Evolutionary conservation across 164 flowering plant species (phyloP).

Genomic region (Kingdonia uniflora): DNA sequence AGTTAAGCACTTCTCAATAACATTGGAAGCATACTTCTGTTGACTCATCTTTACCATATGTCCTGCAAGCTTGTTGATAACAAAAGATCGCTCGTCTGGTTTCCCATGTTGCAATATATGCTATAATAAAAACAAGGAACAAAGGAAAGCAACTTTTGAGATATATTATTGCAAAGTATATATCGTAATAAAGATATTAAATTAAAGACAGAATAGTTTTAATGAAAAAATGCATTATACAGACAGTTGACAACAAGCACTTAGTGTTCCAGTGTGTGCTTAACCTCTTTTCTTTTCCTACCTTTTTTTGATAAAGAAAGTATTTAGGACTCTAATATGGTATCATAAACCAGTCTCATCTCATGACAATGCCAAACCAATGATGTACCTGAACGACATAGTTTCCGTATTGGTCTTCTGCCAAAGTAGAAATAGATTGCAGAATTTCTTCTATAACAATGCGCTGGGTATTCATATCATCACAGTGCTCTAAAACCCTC

Average conservation of each 20-base stretch:
- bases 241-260: no score
- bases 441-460: constrained; percentile 82
- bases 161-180: no score
- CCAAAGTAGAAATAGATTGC: constrained; percentile 59
- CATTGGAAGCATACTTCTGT: constrained; percentile 98
- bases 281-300: no score
- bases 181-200: no score
- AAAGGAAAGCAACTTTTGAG: background rate
- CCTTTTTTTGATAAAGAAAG: no score
- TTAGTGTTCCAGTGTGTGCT: no score
- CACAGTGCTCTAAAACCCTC: constrained; percentile 89
- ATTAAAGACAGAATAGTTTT: no score
- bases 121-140: constrained; percentile 23
- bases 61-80: constrained; percentile 79
- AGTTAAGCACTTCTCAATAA: constrained; percentile 89
- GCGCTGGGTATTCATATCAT: constrained; percentile 50
- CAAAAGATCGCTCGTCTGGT: constrained; percentile 72
- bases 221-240: no score
- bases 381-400: constrained; percentile 99
- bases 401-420: constrained; percentile 93
- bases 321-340: no score
- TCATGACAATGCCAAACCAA: no score
- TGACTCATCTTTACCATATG: constrained; percentile 94
- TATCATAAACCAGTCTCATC: no score
- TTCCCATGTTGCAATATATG: constrained; percentile 97